Base-by-base conservation (phyloP, 345 rosid species). In the Corchorus olitorius region DNA sequence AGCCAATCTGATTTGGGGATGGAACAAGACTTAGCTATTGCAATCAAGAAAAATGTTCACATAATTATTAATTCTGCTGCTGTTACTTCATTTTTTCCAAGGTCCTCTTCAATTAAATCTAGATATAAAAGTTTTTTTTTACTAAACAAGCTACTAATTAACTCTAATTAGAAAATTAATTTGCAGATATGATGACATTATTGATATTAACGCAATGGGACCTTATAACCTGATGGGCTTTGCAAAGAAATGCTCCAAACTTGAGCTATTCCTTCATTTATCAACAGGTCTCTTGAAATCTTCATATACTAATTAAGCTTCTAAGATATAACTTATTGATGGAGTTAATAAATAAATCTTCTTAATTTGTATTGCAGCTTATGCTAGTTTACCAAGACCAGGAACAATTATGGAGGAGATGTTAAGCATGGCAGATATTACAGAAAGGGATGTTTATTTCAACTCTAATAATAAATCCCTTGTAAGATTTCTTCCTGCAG, bases 131-230 rank as follows among this genome's bases (percentile, higher is more conserved):
- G 43, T 0, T 6, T 39, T 39, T 39, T 39, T 39, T 4, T 39
- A 2, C n/a, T 39, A 39, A 39, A 39, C 43, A 39, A 39, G 1
- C 27, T 27, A 27, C 27, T 27, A 1, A 39, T 39, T 39, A 39
- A 39, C 43, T 0, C 43, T 3, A 9, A 4, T 46, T 46, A 7
- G 49, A 46, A 46, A 43, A 43, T 43, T 4, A 43, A 46, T 7
- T 85, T 66, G 78, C 86, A 91, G 97, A 81, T 88, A 89, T 72
- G 97, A 91, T 80, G 84, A 87, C 73, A 88, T 92, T 77, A 65
- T 91, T 15, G 85, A 88, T 75, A 85, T 88, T 53, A 89, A 89
- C 82, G 89, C 94, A 72, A 78, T 85, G 20, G 97, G 97, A 9
- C 86, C 94, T 0, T 83, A 77, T 65, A 80, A 89, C 76, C 81